A percentile compares a stretch with the other conserved stretches of the same genome.
Evolutionary conservation across 2,329 filamentous ascomycete species (phyloP).

Genomic region (Colletotrichum sp.): DNA sequence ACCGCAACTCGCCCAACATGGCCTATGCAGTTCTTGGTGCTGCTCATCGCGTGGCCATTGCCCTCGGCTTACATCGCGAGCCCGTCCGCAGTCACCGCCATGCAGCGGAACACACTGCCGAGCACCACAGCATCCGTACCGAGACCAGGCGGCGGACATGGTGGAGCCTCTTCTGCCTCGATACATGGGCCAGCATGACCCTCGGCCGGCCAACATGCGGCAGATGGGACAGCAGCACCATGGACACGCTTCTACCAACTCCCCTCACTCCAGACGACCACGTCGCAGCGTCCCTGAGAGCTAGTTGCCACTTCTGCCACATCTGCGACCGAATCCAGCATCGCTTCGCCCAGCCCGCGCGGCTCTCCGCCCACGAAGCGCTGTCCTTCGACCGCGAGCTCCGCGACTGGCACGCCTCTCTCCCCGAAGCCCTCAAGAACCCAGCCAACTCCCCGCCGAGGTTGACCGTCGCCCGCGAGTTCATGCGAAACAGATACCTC

Average conservation of each 20-base stretch:
- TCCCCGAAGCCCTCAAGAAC: slow-evolving; percentile 26
- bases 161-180: slow-evolving; percentile 48
- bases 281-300: slow-evolving; percentile 26
- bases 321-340: slow-evolving; percentile 33
- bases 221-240: slow-evolving; percentile 32
- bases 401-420: slow-evolving; percentile 27
- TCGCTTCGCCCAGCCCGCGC: slow-evolving; percentile 30
- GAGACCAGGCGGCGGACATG: slow-evolving; percentile 44
- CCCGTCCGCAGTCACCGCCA: neutral
- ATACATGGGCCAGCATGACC: slow-evolving; percentile 46
- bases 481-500: slow-evolving; percentile 33
- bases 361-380: slow-evolving; percentile 28
- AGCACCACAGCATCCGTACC: neutral
- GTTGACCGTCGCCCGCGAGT: slow-evolving; percentile 29
- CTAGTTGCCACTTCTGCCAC: slow-evolving; percentile 32
- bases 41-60: slow-evolving; percentile 23
- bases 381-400: slow-evolving; percentile 30
- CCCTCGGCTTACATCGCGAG: slow-evolving; percentile 23
- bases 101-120: neutral
- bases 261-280: slow-evolving; percentile 27
- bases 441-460: slow-evolving; percentile 27
- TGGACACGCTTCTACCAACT: slow-evolving; percentile 31
- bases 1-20: slow-evolving; percentile 27
- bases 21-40: slow-evolving; percentile 24
- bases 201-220: slow-evolving; percentile 40